Conservation (phyloP, 257 asterid genomes). For the Linaria vulgaris region DNA sequence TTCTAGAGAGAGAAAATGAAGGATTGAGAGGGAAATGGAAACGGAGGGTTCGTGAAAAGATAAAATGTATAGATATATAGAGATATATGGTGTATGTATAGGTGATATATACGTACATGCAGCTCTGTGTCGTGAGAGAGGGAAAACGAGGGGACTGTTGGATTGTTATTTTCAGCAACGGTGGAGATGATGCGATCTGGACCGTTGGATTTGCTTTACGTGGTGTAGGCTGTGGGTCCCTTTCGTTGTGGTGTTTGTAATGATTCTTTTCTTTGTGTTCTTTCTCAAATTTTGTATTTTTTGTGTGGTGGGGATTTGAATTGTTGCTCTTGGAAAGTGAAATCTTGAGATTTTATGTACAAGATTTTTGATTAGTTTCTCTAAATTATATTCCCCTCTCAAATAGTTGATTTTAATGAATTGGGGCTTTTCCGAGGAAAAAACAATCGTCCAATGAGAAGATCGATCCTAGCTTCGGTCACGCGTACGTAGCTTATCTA, state of each 20-base stretch:
- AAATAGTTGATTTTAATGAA: too few species aligned
- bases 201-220: constrained; percentile 14
- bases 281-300: background rate
- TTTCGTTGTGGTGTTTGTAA: background rate
- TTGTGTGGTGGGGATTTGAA: too few species aligned
- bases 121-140: constrained; percentile 12
- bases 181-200: too few species aligned
- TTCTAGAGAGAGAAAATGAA: constrained; percentile 29
- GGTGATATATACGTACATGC: background rate
- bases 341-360: too few species aligned
- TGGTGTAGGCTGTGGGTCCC: background rate
- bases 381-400: too few species aligned
- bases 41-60: constrained; percentile 20
- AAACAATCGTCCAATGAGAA: too few species aligned
- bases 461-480: too few species aligned
- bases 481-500: too few species aligned
- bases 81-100: background rate
- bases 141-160: constrained; percentile 19
- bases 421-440: too few species aligned
- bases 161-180: too few species aligned
- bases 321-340: too few species aligned
- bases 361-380: too few species aligned
- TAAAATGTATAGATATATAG: background rate
- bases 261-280: background rate
- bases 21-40: constrained; percentile 24